Evolutionary conservation across 2,329 filamentous ascomycete species (phyloP), one percentile per base, ranked within the genome.

Genomic region (Kalmusia sp.): DNA sequence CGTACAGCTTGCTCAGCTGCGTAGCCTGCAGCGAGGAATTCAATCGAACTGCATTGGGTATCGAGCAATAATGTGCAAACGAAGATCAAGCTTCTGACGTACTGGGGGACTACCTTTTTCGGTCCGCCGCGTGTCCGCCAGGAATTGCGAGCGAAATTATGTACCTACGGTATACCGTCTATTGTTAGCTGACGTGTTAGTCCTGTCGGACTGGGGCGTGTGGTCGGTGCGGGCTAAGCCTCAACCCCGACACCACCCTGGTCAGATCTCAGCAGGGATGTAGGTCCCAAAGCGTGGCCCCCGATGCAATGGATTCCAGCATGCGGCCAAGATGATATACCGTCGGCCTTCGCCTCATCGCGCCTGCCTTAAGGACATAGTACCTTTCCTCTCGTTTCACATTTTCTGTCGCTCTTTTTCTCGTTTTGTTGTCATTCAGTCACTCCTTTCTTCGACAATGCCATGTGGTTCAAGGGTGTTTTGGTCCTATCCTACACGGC

Each of bases 391-490:
- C 44, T 59, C 61, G 58, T 67, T 70, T 65, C 63, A 57, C 44
- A 51, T 39, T 53, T 53, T 59, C 45, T 45, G 50, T 62, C 47
- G 33, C 34, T 64, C 54, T 65, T 64, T 58, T 57, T 51, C 55
- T 63, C 49, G 53, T 59, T 55, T 54, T 61, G 52, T 59, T 63
- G 55, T 55, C 57, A 59, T 55, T 49, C 53, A 50, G 59, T 61
- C 64, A 55, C 49, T 67, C 63, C 51, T 67, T 70, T 68, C 49
- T 61, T 61, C 64, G 63, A 69, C 49, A 59, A 71, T 73, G 70
- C 71, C 47, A 75, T 75, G 72, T 71, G 63, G 70, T 63, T 69
- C 64, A 70, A 65, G 62, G 59, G 54, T 51, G 54, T 62, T 57
- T 56, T 69, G 52, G 57, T 61, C 40, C 55, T 67, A 47, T 57